Evolutionary conservation across 2,329 filamentous ascomycete species (phyloP).

Genomic region (Arthrobotrys conoides): DNA sequence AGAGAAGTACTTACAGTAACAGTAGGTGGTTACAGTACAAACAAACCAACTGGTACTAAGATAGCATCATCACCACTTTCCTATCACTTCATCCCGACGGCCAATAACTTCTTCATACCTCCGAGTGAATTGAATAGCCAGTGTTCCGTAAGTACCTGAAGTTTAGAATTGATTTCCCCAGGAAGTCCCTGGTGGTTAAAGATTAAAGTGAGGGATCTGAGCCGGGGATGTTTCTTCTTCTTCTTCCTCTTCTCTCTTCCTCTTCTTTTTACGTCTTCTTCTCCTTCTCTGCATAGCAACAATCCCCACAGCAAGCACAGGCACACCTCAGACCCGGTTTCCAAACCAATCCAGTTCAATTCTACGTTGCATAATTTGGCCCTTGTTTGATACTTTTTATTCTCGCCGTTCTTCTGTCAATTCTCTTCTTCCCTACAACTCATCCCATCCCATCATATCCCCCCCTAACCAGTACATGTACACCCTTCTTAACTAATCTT

Average conservation of each 20-base stretch:
- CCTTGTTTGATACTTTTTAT: not conserved
- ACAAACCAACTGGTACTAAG: too few species aligned
- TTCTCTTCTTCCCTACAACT: not conserved
- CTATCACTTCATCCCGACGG: not conserved
- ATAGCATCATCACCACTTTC: not conserved
- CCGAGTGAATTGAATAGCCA: not conserved
- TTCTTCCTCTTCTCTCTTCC: not conserved
- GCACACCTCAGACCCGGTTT: not conserved
- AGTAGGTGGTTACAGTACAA: too few species aligned
- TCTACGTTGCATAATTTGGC: not conserved
- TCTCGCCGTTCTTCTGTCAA: not conserved
- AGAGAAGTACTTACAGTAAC: too few species aligned
- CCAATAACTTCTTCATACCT: not conserved
- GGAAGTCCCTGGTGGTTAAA: not conserved
- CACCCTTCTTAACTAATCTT: conserved; percentile 3
- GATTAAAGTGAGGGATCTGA: not conserved
- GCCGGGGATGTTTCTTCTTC: not conserved
- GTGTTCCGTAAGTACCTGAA: not conserved
- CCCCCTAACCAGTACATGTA: not conserved
- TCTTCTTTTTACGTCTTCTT: not conserved
- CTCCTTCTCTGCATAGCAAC: conserved; percentile 3
- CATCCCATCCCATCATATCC: conserved; percentile 10
- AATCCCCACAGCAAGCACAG: not conserved
- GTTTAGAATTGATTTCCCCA: conserved; percentile 1
- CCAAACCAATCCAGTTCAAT: not conserved